phyloP scores from a whole-genome alignment of 1,284 basidiomycete genomes.

The Athelia psychrophila region DNA sequence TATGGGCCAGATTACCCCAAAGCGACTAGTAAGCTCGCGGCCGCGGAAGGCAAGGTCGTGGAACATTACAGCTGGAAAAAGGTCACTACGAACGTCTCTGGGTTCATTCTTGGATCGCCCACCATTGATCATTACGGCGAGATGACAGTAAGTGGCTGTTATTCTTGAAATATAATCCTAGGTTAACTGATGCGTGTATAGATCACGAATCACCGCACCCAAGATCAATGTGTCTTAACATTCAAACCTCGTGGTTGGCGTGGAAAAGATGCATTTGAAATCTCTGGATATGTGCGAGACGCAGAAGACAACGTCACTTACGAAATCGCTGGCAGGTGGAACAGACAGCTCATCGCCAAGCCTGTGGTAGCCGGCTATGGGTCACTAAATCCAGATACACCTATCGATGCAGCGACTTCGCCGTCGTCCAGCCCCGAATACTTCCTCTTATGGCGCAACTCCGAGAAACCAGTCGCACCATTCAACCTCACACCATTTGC shows the following conservation, averaged over 20 bases:
- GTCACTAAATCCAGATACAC: slow-evolving; percentile 74
- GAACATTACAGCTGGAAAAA: slow-evolving; percentile 96
- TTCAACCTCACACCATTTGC: slow-evolving; percentile 97
- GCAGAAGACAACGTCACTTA: slow-evolving; percentile 66
- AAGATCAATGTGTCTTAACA: slow-evolving; percentile 86
- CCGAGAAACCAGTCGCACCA: slow-evolving; percentile 78
- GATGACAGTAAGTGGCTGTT: slow-evolving; percentile 70
- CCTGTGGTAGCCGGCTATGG: slow-evolving; percentile 63
- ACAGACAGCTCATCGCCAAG: slow-evolving; percentile 89
- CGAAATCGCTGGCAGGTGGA: slow-evolving; percentile 97
- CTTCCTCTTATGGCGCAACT: slow-evolving; percentile 92
- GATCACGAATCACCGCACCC: slow-evolving; percentile 90
- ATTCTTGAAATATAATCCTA: slow-evolving; percentile 1
- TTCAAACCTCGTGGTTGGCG: slow-evolving; percentile 98
- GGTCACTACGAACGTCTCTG: slow-evolving; percentile 90
- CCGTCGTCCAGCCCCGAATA: slow-evolving; percentile 58
- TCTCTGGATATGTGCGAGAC: slow-evolving; percentile 83
- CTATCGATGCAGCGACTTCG: slow-evolving; percentile 44
- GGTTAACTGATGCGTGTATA: slow-evolving; percentile 29
- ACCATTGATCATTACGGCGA: slow-evolving; percentile 98
- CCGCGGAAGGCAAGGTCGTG: slow-evolving; percentile 49
- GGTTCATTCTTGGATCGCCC: slow-evolving; percentile 91
- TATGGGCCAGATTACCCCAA: slow-evolving; percentile 59
- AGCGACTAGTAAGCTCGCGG: slow-evolving; percentile 33
- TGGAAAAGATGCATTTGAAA: slow-evolving; percentile 89